Base-by-base conservation (phyloP, 768 basidiomycete genomes). In the Kwoniella dendrophila region DNA sequence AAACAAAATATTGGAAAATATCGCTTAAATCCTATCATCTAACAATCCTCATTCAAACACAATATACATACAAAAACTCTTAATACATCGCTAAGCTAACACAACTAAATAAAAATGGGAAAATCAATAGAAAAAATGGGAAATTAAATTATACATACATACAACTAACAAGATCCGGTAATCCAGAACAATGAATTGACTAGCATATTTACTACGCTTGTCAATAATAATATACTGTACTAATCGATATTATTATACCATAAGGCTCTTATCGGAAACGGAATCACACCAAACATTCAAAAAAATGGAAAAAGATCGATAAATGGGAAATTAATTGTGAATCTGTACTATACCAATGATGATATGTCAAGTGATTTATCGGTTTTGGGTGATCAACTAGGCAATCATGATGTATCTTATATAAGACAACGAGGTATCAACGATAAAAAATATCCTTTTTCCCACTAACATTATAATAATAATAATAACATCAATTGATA, bases 1-100 rank as follows among this genome's bases (percentile, higher is more conserved):
- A 51, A n/a, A n/a, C 16, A 51, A 34, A 30, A 33, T 26, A 32
- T 51, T 51, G 49, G 49, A 51, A 51, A 51, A 51, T 51, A 24
- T 4, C 12, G 27, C 27, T 40, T 20, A 20, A 40, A 10, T 44
- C n/a, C n/a, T n/a, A n/a, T n/a, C n/a, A n/a, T n/a, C n/a, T 43
- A 43, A 43, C 41, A 20, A 43, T 6, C 5, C 7, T 36, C 2
- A 32, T 33, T 51, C n/a, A 11, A 7, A 16, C 16, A 18, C n/a
- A 16, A 20, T 51, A 51, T n/a, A 18, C 30, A 51, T 24, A 8
- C 43, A 48, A 27, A 48, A 48, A 48, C 29, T 30, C 24, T 22
- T 27, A 48, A 48, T 27, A 8, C 7, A 36, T 16, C 34, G 34
- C 34, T 36, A 8, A 36, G n/a, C n/a, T n/a, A n/a, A n/a, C n/a